Evolutionary conservation across 768 basidiomycete species (phyloP), one percentile per base, ranked within the genome.

Genomic region (Tricholoma matsutake): DNA sequence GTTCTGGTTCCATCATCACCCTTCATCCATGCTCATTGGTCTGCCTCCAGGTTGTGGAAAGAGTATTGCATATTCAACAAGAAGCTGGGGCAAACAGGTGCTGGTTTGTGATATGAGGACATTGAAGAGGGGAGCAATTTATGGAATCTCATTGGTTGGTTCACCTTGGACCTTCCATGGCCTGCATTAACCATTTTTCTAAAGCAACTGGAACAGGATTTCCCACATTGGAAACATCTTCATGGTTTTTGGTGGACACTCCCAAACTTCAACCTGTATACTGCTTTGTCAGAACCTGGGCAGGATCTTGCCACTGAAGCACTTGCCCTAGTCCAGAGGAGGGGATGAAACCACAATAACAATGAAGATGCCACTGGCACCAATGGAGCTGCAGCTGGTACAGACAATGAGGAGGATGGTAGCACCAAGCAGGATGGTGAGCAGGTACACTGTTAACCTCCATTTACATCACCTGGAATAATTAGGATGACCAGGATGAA

Each of bases 271-370:
- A n/a, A n/a, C n/a, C n/a, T n/a, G n/a, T n/a, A n/a, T n/a, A n/a
- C n/a, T n/a, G n/a, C n/a, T n/a, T n/a, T n/a, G n/a, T n/a, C n/a
- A n/a, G n/a, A n/a, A n/a, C n/a, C n/a, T n/a, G n/a, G n/a, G n/a
- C n/a, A n/a, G n/a, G n/a, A n/a, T n/a, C n/a, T 51, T 41, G 52
- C 56, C 3, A 57, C 25, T 3, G 55, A 61, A 25, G 61, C 61
- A n/a, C 39, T 41, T 41, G 39, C 39, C 39, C 39, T 41, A 14
- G 39, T 41, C 39, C 39, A 41, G 39, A 41, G 39, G 39, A 41
- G 39, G 39, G 39, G 39, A 41, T 14, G 16, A 41, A 13, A 41
- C 39, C 39, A 41, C 16, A 16, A 41, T 16, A 41, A 41, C 6
- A 14, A 41, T 14, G 39, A 41, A 41, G 39, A 41, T 41, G 32